Conservation (phyloP, 805 yeast genomes). For the Starmerella roubikii region DNA sequence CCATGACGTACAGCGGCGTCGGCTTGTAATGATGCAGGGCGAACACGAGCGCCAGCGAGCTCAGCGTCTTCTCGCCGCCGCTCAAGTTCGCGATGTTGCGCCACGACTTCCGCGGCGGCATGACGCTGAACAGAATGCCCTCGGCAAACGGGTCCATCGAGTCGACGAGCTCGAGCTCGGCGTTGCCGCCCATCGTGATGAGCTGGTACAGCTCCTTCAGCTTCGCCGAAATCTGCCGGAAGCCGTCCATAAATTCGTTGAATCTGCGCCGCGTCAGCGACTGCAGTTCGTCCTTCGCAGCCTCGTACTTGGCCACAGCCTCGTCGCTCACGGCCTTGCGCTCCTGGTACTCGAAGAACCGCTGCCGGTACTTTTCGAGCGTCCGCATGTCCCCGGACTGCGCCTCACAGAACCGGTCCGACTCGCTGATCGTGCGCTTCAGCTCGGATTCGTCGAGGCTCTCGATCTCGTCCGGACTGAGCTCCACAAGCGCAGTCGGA, state of each 20-base stretch:
- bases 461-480: conserved; percentile 18
- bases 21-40: conserved; percentile 94
- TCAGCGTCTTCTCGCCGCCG: conserved; percentile 95
- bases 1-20: conserved; percentile 96
- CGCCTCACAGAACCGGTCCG: conserved; percentile 21
- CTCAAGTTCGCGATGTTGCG: conserved; percentile 85
- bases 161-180: conserved; percentile 90
- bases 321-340: conserved; percentile 54
- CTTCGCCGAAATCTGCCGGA: conserved; percentile 69
- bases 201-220: conserved; percentile 94
- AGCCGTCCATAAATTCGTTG: conserved; percentile 89
- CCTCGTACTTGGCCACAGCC: conserved; percentile 56
- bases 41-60: conserved; percentile 88
- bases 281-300: conserved; percentile 45
- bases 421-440: conserved; percentile 9
- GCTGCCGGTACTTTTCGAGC: conserved; percentile 58
- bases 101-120: conserved; percentile 99
- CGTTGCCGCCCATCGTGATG: conserved; percentile 99
- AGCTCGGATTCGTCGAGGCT: conserved; percentile 14
- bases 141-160: conserved; percentile 96
- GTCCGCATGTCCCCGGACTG: conserved; percentile 59
- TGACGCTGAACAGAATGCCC: conserved; percentile 90
- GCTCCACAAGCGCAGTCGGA: conserved; percentile 8
- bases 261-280: conserved; percentile 58
- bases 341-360: conserved; percentile 48